Percentiles rank a stretch among this genome's conserved stretches.
These are phyloP conservation scores for Phytopythium oedochilum DNA, from an alignment of 352 stramenopile species.

Conservation along the genomic window DNA sequence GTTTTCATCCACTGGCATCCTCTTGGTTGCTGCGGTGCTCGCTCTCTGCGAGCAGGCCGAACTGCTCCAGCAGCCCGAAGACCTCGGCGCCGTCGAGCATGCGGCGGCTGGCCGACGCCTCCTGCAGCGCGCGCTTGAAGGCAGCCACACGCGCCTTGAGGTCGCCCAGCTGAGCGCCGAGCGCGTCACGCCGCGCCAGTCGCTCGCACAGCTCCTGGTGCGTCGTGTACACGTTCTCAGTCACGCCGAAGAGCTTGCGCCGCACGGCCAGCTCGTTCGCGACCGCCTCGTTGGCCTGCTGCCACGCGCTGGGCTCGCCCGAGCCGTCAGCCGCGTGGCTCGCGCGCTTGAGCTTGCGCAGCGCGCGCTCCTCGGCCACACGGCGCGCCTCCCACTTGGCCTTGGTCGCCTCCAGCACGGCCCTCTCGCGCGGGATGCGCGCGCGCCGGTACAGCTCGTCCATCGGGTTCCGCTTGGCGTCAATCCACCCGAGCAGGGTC, in stretches of 20 bases:
- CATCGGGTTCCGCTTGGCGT: constrained; percentile 58
- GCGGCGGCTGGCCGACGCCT: constrained; percentile 27
- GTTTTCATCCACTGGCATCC: no score
- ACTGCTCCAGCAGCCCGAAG: constrained; percentile 37
- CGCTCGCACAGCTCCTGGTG: constrained; percentile 34
- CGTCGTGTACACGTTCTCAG: constrained; percentile 66
- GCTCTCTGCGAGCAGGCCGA: constrained; percentile 11
- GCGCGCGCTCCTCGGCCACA: constrained; percentile 35
- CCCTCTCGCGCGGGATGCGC: constrained; percentile 38
- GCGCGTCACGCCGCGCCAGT: constrained; percentile 22
- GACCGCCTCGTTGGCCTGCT: constrained; percentile 29
- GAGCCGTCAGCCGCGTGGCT: constrained; percentile 6
- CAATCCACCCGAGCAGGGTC: constrained; percentile 41
- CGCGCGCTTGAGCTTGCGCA: constrained; percentile 41
- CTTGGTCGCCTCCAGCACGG: constrained; percentile 32
- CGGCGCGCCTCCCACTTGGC: constrained; percentile 47
- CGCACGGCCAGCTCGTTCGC: constrained; percentile 35
- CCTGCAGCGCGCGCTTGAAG: constrained; percentile 38
- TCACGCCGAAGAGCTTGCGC: constrained; percentile 58
- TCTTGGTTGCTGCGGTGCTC: no score
- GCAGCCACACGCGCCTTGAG: constrained; percentile 23
- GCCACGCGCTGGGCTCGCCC: constrained; percentile 14
- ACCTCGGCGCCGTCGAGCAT: constrained; percentile 59
- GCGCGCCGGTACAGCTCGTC: constrained; percentile 58
- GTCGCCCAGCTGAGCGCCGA: constrained; percentile 27